Percentiles rank a stretch among this genome's conserved stretches.
phyloP scores from a whole-genome alignment of 345 rosid genomes.

The Dipteronia dyeriana region DNA sequence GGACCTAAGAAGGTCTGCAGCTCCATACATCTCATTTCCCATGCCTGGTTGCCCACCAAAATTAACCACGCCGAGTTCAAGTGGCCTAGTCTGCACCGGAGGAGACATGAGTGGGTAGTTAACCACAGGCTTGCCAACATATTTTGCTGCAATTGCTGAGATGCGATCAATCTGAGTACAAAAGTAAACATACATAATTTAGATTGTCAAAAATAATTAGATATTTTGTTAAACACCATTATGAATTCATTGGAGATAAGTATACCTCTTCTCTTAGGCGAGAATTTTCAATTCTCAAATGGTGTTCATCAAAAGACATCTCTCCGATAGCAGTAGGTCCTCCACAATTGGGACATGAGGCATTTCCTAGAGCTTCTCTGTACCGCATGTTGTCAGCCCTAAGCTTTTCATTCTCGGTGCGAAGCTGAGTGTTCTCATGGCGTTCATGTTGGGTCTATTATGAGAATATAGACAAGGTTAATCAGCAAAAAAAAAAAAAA shows the following conservation, averaged over 20 bases:
- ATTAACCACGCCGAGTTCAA: slow-evolving; percentile 66
- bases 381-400: slow-evolving; percentile 83
- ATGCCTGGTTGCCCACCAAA: slow-evolving; percentile 46
- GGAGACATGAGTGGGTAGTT: slow-evolving; percentile 74
- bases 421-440: slow-evolving; percentile 76
- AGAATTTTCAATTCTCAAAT: slow-evolving; percentile 84
- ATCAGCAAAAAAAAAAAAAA: neutral
- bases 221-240: neutral
- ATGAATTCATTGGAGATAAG: neutral
- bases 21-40: slow-evolving; percentile 65
- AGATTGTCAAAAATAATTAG: neutral
- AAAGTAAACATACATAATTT: neutral
- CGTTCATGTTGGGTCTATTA: slow-evolving; percentile 88
- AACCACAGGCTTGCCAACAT: slow-evolving; percentile 87
- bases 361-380: slow-evolving; percentile 85
- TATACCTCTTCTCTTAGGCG: slow-evolving; percentile 88
- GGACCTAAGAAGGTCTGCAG: slow-evolving; percentile 73
- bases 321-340: slow-evolving; percentile 94
- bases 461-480: neutral
- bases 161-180: slow-evolving; percentile 72
- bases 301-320: slow-evolving; percentile 95
- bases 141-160: slow-evolving; percentile 90
- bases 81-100: slow-evolving; percentile 59
- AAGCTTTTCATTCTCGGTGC: slow-evolving; percentile 85
- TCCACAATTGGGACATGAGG: slow-evolving; percentile 95